These are phyloP conservation scores for Falciphora oryzae DNA, from an alignment of 2,329 filamentous ascomycete genomes.

Conservation along the genomic window DNA sequence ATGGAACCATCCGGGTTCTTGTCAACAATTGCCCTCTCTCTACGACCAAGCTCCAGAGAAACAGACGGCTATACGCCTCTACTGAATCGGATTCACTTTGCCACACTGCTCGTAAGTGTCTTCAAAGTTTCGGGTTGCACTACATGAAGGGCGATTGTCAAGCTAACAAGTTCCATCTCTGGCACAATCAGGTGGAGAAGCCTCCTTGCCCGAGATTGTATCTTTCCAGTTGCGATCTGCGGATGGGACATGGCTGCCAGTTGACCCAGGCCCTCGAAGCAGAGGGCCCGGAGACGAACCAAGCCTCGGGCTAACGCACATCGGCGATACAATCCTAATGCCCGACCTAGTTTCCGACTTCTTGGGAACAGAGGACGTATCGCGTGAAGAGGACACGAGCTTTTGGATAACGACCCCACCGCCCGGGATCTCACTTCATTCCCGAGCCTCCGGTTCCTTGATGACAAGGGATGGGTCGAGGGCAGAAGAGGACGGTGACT, in stretches of 20 bases:
- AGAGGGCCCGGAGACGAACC: too few relatives aligned
- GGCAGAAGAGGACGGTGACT: too few relatives aligned
- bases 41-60: not conserved
- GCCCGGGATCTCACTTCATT: not conserved
- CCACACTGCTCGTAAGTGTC: not conserved
- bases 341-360: not conserved
- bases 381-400: not conserved
- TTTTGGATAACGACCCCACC: not conserved
- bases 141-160: not conserved
- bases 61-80: not conserved
- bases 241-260: not conserved
- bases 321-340: not conserved
- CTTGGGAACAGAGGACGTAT: not conserved
- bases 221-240: not conserved
- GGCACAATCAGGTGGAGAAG: not conserved
- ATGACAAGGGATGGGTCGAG: not conserved
- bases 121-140: not conserved
- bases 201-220: not conserved
- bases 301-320: too few relatives aligned
- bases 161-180: not conserved
- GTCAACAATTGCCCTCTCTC: not conserved
- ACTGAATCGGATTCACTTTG: not conserved
- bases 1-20: not conserved
- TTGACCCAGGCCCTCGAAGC: not conserved
- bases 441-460: not conserved